Percentiles rank a stretch among this genome's conserved stretches.
phyloP scores from a whole-genome alignment of 75 land plant genomes.

The Chamaecyparis obtusa region DNA sequence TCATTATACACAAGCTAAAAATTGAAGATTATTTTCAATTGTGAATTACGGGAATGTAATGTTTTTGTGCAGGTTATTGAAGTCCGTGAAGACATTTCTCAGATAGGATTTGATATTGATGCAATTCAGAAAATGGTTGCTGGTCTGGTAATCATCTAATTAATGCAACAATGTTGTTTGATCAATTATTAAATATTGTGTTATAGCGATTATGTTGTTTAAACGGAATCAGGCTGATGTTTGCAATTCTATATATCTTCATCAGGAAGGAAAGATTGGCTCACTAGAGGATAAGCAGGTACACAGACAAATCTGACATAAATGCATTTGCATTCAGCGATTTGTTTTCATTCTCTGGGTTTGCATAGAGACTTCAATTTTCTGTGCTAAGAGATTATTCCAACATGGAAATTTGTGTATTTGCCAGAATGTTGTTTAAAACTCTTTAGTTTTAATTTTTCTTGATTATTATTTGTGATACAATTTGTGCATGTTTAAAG shows the following conservation, averaged over 20 bases:
- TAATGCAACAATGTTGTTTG: background rate
- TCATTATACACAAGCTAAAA: background rate
- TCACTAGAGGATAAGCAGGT: conserved; percentile 66
- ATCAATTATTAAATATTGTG: background rate
- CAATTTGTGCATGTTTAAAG: background rate
- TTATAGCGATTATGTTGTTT: background rate
- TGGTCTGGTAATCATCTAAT: conserved; percentile 45
- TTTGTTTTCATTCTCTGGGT: background rate
- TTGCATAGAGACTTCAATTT: background rate
- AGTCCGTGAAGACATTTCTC: conserved; percentile 39
- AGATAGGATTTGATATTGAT: conserved; percentile 48
- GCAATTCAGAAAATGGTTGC: conserved; percentile 43
- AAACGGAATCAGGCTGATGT: background rate
- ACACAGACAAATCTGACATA: background rate
- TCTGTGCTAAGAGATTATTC: background rate
- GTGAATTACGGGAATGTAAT: background rate
- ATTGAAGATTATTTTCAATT: background rate
- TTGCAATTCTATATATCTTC: background rate
- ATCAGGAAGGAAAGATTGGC: conserved; percentile 62
- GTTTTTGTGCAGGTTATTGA: conserved; percentile 38
- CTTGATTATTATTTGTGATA: background rate
- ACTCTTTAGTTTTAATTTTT: background rate
- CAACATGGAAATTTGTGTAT: background rate
- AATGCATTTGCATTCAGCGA: background rate
- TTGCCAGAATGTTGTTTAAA: background rate